Evolutionary conservation across 2,329 filamentous ascomycete species (phyloP), one percentile per base, ranked within the genome.

Genomic region (Ophiostoma perfectum): DNA sequence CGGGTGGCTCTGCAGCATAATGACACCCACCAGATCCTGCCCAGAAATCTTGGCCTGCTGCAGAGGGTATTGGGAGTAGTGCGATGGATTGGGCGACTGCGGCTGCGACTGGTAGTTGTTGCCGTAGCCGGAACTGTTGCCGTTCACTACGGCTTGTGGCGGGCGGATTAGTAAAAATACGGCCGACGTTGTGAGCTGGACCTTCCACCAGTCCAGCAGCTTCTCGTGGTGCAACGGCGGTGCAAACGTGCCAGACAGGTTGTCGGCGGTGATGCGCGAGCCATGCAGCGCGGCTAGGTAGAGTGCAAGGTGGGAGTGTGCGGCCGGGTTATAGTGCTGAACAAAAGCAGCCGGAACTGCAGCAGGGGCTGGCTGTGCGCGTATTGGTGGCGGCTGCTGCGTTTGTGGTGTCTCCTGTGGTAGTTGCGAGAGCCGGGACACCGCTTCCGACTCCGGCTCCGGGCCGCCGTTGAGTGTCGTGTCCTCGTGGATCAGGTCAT

Each of bases 201-300:
- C 78, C 73, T 82, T 81, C 86, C 86, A 89, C 80, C 82, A 88
- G 8, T 78, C 72, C 42, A 84, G 77, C 52, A 89, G 82, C 74
- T 84, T 85, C 49, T 82, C 78, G 74, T 85, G 80, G 64, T 81
- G 81, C 45, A 88, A 77, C 0, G 86, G 86, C n/a, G 85, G 84
- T 14, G 86, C 78, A 74, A 88, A 89, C 4, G 81, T 84, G 39
- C 84, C 84, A 47, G 86, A 80, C 71, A 82, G 83, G 73, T 81
- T 79, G 76, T 86, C 85, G 70, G 81, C 78, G 4, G 82, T 83
- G 74, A 89, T 86, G 76, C 86, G 88, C 14, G 81, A 80, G 69
- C 81, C 82, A 72, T 88, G 86, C 38, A 89, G 79, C 64, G 81
- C 80, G 47, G 85, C 85, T 18, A 89, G 79, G 73, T 85, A 84